These are phyloP conservation scores for Geotrichum histeridarum DNA, from an alignment of 1,139 yeast species.

Conservation along the genomic window DNA sequence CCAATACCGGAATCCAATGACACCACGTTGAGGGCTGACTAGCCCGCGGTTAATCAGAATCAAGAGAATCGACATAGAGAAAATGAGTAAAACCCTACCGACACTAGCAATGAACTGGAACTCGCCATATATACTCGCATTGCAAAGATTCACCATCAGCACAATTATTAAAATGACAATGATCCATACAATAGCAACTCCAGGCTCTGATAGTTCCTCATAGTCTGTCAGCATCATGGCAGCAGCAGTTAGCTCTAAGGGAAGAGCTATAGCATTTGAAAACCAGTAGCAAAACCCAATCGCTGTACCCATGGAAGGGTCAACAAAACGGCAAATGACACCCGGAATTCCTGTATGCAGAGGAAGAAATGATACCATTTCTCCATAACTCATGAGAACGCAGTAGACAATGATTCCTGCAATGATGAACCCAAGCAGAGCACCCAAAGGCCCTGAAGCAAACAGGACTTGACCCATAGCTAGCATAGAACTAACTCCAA, in stretches of 20 bases:
- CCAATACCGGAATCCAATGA: slow-evolving; percentile 69
- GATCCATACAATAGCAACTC: slow-evolving; percentile 65
- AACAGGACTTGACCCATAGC: slow-evolving; percentile 76
- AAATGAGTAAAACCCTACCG: slow-evolving; percentile 51
- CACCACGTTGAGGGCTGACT: slow-evolving; percentile 34
- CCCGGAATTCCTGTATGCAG: slow-evolving; percentile 62
- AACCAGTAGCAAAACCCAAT: slow-evolving; percentile 75
- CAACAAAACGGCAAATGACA: slow-evolving; percentile 71
- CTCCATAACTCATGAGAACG: slow-evolving; percentile 73
- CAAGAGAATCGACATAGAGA: slow-evolving; percentile 58
- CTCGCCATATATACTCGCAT: slow-evolving; percentile 71
- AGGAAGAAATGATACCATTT: slow-evolving; percentile 80
- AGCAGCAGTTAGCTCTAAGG: slow-evolving; percentile 77
- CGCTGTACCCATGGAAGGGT: slow-evolving; percentile 80
- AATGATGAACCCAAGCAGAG: slow-evolving; percentile 61
- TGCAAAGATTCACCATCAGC: slow-evolving; percentile 54
- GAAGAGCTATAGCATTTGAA: slow-evolving; percentile 65
- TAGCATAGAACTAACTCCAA: slow-evolving; percentile 75
- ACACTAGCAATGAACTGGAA: slow-evolving; percentile 62
- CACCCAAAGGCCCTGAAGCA: slow-evolving; percentile 79
- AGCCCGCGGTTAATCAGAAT: slow-evolving; percentile 57
- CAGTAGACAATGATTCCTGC: slow-evolving; percentile 65
- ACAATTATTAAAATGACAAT: slow-evolving; percentile 54
- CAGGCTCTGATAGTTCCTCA: slow-evolving; percentile 49
- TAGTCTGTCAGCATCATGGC: slow-evolving; percentile 69